phyloP scores from a whole-genome alignment of 768 basidiomycete genomes.

The Suillus bovinus region DNA sequence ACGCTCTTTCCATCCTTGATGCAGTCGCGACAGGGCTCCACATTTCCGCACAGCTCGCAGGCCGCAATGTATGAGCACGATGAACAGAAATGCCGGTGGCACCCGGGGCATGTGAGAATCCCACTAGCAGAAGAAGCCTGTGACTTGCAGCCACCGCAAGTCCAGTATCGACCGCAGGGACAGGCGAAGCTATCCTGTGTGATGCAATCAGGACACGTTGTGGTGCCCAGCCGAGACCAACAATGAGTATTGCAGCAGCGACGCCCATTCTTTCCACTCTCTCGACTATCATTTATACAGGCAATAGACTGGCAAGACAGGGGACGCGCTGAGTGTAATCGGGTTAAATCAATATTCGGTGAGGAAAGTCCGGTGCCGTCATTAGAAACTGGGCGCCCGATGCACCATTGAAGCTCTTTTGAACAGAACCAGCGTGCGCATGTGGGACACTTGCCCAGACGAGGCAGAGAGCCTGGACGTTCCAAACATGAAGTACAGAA shows the following conservation, averaged over 20 bases:
- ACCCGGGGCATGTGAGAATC: constrained; percentile 7
- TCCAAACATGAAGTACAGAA: neutral
- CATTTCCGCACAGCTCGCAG: neutral
- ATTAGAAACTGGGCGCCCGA: neutral
- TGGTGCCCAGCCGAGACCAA: constrained; percentile 2
- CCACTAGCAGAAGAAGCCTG: neutral
- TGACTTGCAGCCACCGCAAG: constrained; percentile 4
- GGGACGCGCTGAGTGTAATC: constrained; percentile 3
- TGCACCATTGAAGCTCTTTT: constrained; percentile 1
- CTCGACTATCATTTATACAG: neutral
- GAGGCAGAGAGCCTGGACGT: neutral
- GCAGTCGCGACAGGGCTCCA: constrained; percentile 8
- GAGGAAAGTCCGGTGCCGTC: neutral
- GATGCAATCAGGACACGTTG: constrained; percentile 4
- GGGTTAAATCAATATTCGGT: neutral
- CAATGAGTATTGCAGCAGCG: neutral
- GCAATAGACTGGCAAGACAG: neutral
- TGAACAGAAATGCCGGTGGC: constrained; percentile 1
- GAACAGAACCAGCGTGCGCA: constrained; percentile 2
- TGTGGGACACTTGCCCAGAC: neutral
- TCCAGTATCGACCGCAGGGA: constrained; percentile 5
- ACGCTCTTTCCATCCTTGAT: neutral
- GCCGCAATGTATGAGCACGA: neutral
- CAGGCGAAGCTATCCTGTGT: constrained; percentile 7
- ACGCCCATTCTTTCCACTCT: neutral